Evolutionary conservation across 345 rosid genomes (phyloP), one percentile per base, ranked within the genome.

Genomic region (Salix arbutifolia): DNA sequence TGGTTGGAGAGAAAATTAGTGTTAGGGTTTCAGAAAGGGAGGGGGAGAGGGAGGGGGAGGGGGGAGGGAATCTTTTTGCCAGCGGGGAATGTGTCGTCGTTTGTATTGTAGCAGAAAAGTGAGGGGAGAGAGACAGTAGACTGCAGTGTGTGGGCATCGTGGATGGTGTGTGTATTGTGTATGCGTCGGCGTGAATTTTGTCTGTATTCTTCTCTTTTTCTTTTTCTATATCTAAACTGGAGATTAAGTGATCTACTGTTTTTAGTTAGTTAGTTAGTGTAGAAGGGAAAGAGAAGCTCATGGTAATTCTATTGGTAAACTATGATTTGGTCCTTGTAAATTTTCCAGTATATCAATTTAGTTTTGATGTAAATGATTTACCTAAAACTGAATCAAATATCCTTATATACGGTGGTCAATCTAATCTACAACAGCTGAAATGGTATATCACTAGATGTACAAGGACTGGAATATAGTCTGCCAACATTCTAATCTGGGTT

Each of bases 81-180:
- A 89, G 91, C 94, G 77, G 79, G 88, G 90, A 85, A 84, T 67
- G 52, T 79, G 83, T 85, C 94, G 92, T 89, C 88, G 79, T 82
- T 86, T 85, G 87, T 68, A 77, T 86, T 85, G 87, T 68, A 77
- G 85, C 80, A 75, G 83, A 78, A 73, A 74, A 61, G 73, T 42
- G 10, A 53, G 60, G 60, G 10, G 65, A 66, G 30, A 78, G 52
- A 66, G n/a, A 18, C 11, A 33, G 17, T 1, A 17, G 68, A 65
- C 38, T 16, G 31, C 8, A 72, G 50, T 69, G 75, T 40, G 26
- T 19, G 72, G 52, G 30, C 52, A 38, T 38, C 44, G 65, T 60
- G 28, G 64, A 25, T 60, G 65, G 65, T 60, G 65, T 7, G 65
- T 19, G 17, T 13, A 35, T 35, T 6, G 8, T 56, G 30, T 18